These are phyloP conservation scores for Litchi chinensis DNA, from an alignment of 345 rosid genomes.

Conservation along the genomic window DNA sequence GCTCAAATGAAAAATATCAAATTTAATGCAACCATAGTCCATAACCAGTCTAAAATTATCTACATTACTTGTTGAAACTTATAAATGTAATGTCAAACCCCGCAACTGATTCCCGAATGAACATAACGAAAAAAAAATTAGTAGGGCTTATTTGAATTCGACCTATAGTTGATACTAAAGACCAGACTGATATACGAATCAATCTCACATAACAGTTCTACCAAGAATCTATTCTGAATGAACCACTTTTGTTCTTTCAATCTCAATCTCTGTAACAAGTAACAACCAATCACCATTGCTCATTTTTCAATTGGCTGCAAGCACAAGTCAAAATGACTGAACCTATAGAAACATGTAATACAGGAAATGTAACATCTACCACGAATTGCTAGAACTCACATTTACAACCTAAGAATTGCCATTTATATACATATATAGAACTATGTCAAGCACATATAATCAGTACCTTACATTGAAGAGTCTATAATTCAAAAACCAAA, in stretches of 20 bases:
- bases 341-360: background rate
- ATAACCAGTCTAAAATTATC: background rate
- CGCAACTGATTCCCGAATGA: background rate
- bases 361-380: background rate
- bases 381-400: background rate
- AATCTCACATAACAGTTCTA: background rate
- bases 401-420: background rate
- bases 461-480: too few species aligned
- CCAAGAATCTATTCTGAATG: background rate
- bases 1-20: conserved; percentile 10
- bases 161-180: background rate
- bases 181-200: background rate
- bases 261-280: background rate
- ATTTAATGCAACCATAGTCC: background rate
- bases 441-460: too few species aligned
- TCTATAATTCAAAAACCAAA: too few species aligned
- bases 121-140: background rate
- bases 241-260: background rate
- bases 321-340: background rate
- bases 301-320: background rate
- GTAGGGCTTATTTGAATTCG: background rate
- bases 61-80: background rate
- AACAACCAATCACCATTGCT: background rate
- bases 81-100: background rate
- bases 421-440: too few species aligned